Conservation (phyloP, 257 asterid genomes). For the Ilex asprella region DNA sequence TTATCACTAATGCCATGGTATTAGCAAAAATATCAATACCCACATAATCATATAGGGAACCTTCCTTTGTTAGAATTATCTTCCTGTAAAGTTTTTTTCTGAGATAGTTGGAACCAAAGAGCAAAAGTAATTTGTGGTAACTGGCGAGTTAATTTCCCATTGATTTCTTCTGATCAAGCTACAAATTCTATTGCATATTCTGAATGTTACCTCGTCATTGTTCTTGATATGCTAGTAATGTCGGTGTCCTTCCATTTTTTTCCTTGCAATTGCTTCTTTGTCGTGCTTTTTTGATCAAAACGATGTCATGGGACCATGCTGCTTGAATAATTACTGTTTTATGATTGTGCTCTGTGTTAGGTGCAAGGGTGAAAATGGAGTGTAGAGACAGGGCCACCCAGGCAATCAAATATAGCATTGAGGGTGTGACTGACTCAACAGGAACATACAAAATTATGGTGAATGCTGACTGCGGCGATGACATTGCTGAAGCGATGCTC, state of each 20-base stretch:
- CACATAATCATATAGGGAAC: too few relatives aligned
- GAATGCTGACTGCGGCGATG: constrained; percentile 51
- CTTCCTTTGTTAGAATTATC: too few relatives aligned
- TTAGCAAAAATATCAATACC: too few relatives aligned
- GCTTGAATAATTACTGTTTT: constrained; percentile 9
- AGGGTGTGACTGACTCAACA: constrained; percentile 27
- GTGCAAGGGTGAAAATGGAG: constrained; percentile 39
- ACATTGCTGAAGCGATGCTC: constrained; percentile 45
- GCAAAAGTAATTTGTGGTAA: too few relatives aligned
- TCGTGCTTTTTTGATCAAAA: constrained; percentile 9
- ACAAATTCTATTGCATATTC: too few relatives aligned
- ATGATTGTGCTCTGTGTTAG: constrained; percentile 24
- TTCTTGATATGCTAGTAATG: too few relatives aligned
- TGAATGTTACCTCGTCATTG: too few relatives aligned
- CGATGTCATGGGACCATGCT: constrained; percentile 1
- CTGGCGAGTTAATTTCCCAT: too few relatives aligned
- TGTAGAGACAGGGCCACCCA: constrained; percentile 39
- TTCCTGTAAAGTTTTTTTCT: too few relatives aligned
- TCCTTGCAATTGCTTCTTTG: not conserved
- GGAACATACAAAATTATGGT: constrained; percentile 54
- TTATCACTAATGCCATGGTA: too few relatives aligned
- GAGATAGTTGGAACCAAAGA: too few relatives aligned
- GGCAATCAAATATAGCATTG: constrained; percentile 23
- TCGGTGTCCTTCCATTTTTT: not conserved
- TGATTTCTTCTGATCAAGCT: too few relatives aligned